Conservation (phyloP, 441 rosid genomes). For the Euphorbia neoarborescens region DNA sequence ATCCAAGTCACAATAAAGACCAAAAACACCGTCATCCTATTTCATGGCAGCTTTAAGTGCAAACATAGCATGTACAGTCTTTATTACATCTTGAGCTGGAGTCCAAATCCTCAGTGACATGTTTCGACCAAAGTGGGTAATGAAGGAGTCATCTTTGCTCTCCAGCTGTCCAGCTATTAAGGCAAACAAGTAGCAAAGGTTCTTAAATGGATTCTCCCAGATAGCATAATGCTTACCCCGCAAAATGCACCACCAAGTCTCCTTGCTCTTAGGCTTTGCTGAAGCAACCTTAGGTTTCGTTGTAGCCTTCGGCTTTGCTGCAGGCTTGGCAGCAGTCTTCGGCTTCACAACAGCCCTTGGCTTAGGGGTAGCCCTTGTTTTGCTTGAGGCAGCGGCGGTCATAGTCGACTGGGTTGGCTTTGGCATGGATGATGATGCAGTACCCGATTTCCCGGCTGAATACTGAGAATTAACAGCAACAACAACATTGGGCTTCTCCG, state of each 20-base stretch:
- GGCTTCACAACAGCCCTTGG: too few species aligned
- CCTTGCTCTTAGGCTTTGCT: too few species aligned
- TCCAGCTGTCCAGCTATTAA: conserved; percentile 81
- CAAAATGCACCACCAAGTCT: conserved; percentile 57
- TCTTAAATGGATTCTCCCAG: conserved; percentile 98
- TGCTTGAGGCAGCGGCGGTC: too few species aligned
- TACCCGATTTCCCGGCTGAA: too few species aligned
- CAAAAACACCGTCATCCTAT: conserved; percentile 99
- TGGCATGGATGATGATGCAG: too few species aligned
- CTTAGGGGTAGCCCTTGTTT: too few species aligned
- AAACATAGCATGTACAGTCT: conserved; percentile 96
- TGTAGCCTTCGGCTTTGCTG: too few species aligned
- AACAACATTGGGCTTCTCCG: too few species aligned
- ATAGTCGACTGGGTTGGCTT: too few species aligned
- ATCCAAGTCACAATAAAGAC: conserved; percentile 93
- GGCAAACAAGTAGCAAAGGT: conserved; percentile 91
- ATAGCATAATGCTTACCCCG: conserved; percentile 78
- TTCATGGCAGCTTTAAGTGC: conserved; percentile 94
- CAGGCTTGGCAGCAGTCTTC: too few species aligned
- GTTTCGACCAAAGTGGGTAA: conserved; percentile 71
- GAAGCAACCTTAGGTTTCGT: too few species aligned
- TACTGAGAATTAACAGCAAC: too few species aligned
- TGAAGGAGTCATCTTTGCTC: conserved; percentile 80
- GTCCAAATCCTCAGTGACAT: conserved; percentile 81
- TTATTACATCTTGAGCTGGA: conserved; percentile 79